Evolutionary conservation across 805 yeast genomes (phyloP).

Genomic region (Saccharomycopsis guyanensis): DNA sequence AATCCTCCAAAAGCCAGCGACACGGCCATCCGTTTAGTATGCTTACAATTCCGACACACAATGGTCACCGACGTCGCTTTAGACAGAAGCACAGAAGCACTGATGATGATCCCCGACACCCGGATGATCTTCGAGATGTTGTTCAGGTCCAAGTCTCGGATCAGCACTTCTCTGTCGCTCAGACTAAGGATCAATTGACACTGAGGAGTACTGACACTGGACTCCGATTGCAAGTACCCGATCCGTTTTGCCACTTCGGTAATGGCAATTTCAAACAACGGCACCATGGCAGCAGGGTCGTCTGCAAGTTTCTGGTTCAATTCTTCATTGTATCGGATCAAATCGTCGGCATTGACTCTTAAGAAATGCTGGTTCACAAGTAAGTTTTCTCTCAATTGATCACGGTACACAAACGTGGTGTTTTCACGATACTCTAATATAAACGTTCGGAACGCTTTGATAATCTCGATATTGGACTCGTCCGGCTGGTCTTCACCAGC

Average conservation of each 20-base stretch:
- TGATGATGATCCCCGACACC: conserved; percentile 86
- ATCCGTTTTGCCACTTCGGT: conserved; percentile 78
- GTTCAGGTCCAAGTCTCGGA: conserved; percentile 78
- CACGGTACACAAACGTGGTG: conserved; percentile 79
- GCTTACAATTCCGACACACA: conserved; percentile 83
- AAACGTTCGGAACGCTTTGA: conserved; percentile 72
- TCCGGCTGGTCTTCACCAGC: conserved; percentile 74
- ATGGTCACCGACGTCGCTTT: conserved; percentile 79
- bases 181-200: conserved; percentile 78
- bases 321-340: conserved; percentile 83
- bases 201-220: conserved; percentile 54
- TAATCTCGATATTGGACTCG: conserved; percentile 56
- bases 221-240: conserved; percentile 40
- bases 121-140: conserved; percentile 86
- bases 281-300: conserved; percentile 83
- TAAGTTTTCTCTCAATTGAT: conserved; percentile 81
- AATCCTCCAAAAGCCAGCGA: conserved; percentile 65
- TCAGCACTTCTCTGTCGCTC: conserved; percentile 60
- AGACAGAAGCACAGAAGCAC: conserved; percentile 81
- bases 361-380: conserved; percentile 66
- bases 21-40: conserved; percentile 58
- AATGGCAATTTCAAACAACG: conserved; percentile 74
- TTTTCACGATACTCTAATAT: conserved; percentile 80
- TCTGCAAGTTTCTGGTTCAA: conserved; percentile 76
- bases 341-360: conserved; percentile 72